These are phyloP conservation scores for Blastomyces parvus DNA, from an alignment of 2,329 filamentous ascomycete species.

Conservation along the genomic window DNA sequence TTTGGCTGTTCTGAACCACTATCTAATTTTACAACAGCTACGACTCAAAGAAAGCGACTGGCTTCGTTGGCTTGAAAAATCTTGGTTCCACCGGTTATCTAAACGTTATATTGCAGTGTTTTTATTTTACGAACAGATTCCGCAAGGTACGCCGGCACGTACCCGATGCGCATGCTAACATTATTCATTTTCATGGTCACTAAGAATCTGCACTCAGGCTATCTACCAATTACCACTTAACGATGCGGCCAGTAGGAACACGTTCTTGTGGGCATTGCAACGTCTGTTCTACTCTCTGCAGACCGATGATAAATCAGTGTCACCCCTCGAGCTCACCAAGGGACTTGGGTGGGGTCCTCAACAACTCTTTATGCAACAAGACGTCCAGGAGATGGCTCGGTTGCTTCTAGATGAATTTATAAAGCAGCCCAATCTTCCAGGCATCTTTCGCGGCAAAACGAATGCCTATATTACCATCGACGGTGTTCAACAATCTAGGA, in stretches of 20 bases:
- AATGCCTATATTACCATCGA: slow-evolving; percentile 1
- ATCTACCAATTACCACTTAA: slow-evolving; percentile 8
- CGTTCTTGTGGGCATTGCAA: slow-evolving; percentile 9
- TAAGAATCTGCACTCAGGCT: neutral
- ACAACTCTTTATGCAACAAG: slow-evolving; percentile 12
- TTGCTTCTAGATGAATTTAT: slow-evolving; percentile 6
- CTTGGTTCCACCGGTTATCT: slow-evolving; percentile 78
- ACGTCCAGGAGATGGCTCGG: slow-evolving; percentile 10
- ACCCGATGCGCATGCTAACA: neutral
- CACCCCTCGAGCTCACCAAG: slow-evolving; percentile 9
- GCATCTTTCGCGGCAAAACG: slow-evolving; percentile 6
- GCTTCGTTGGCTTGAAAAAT: slow-evolving; percentile 82
- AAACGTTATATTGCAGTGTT: slow-evolving; percentile 63
- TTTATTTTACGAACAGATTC: slow-evolving; percentile 52
- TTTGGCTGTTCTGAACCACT: neutral
- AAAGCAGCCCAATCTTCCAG: slow-evolving; percentile 1
- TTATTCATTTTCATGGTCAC: neutral
- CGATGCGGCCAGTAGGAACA: neutral
- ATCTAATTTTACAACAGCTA: slow-evolving; percentile 42
- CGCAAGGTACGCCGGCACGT: slow-evolving; percentile 7
- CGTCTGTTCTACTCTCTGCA: slow-evolving; percentile 11
- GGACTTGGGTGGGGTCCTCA: slow-evolving; percentile 8
- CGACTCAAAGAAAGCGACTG: slow-evolving; percentile 91
- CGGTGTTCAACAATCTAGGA: slow-evolving; percentile 7
- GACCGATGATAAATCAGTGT: slow-evolving; percentile 1